These are phyloP conservation scores for Hanseniaspora guilliermondii DNA, from an alignment of 805 yeast genomes.

Conservation along the genomic window DNA sequence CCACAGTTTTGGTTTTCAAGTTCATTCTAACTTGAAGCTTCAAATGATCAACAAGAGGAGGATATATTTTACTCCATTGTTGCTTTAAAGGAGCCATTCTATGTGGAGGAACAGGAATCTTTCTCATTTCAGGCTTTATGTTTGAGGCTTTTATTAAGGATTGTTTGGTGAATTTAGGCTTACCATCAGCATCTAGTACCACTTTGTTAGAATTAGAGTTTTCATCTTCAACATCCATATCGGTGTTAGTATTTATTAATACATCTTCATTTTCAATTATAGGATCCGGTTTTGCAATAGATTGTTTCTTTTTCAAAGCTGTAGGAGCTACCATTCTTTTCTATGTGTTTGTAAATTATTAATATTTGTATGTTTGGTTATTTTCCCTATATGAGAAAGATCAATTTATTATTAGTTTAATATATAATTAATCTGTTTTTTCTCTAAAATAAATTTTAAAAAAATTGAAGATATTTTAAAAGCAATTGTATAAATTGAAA, in stretches of 20 bases:
- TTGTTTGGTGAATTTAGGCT: slow-evolving; percentile 72
- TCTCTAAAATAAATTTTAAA: not conserved
- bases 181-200: slow-evolving; percentile 64
- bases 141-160: slow-evolving; percentile 43
- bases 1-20: slow-evolving; percentile 72
- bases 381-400: too few relatives aligned
- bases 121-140: slow-evolving; percentile 74
- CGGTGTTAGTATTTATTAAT: slow-evolving; percentile 25
- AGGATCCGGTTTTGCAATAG: not conserved
- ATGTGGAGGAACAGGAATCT: slow-evolving; percentile 91
- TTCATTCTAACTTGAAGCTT: slow-evolving; percentile 95
- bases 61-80: slow-evolving; percentile 87
- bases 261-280: slow-evolving; percentile 19
- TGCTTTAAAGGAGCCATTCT: slow-evolving; percentile 87
- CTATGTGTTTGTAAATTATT: not conserved
- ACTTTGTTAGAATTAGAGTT: slow-evolving; percentile 20
- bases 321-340: slow-evolving; percentile 14
- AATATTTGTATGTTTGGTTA: not conserved
- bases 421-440: too few relatives aligned
- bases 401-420: too few relatives aligned
- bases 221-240: slow-evolving; percentile 22
- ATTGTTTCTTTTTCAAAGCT: slow-evolving; percentile 9
- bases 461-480: not conserved
- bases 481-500: too few relatives aligned
- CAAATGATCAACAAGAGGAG: slow-evolving; percentile 88